Evolutionary conservation across 139 green algal genomes (phyloP), one percentile per base, ranked within the genome.

Genomic region (Yamagishiella unicocca): DNA sequence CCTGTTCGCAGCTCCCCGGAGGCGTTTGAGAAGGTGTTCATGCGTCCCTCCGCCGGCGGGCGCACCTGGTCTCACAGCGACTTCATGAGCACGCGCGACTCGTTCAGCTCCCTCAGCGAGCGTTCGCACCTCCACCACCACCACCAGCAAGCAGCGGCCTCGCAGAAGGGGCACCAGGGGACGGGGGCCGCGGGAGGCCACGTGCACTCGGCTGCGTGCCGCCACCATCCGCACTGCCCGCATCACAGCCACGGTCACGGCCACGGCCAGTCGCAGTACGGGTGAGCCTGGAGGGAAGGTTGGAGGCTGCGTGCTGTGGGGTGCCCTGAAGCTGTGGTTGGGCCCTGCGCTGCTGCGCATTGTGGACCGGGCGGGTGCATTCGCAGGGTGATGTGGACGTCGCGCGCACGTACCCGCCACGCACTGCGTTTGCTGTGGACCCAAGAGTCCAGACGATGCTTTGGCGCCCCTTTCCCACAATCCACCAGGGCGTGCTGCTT

Each of bases 51-150:
- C 14, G 79, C 79, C 14, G 42, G 61, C 42, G 35, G 79, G 40
- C 61, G 68, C 5, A 58, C 64, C 29, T 94, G 89, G 87, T 93
- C 90, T 17, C 90, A 93, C 24, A 87, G 76, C 4, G 92, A 95
- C 55, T 93, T 93, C 80, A 89, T 94, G 83, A 90, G 71, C 89
- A 94, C 90, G 0, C 90, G 89, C 21, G 92, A 90, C 82, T 91
- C 83, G 82, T 94, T 95, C 84, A 91, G 84, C 83, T 93, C 88
- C 54, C 53, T 91, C 42, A 89, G 88, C 24, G 90, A 93, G 31
- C 79, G 79, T n/a, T 82, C 85, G n/a, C 40, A 83, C 43, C 67
- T 64, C 45, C 80, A 77, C 42, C 64, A 73, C 1, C 84, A 74
- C n/a, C 83, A 87, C 58, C 74, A 87, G 40, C 82, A 67, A 53